Conservation (phyloP, 805 yeast genomes). For the Candida xiaguanensis region DNA sequence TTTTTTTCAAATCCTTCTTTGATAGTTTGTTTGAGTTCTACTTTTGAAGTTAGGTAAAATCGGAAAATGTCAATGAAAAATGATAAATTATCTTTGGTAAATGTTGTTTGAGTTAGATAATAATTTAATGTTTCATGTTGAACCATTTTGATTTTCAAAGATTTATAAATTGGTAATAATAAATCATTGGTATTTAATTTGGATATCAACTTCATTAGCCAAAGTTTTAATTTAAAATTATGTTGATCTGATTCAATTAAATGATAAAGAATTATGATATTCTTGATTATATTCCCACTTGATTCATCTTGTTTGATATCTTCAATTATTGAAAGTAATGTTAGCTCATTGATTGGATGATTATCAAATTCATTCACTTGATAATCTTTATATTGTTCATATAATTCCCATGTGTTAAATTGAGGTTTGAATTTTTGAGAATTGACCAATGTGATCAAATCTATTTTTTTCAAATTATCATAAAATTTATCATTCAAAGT, state of each 20-base stretch:
- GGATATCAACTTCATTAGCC: slow-evolving; percentile 66
- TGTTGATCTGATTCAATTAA: slow-evolving; percentile 56
- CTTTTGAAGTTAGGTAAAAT: slow-evolving; percentile 53
- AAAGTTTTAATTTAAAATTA: slow-evolving; percentile 67
- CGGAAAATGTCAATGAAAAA: slow-evolving; percentile 30
- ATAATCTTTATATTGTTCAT: slow-evolving; percentile 16
- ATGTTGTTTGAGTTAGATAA: slow-evolving; percentile 39
- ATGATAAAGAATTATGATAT: slow-evolving; percentile 55
- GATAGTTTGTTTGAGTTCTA: slow-evolving; percentile 48
- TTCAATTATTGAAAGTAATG: slow-evolving; percentile 48
- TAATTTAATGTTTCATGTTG: slow-evolving; percentile 71
- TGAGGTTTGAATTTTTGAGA: slow-evolving; percentile 40
- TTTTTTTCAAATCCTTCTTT: slow-evolving; percentile 53
- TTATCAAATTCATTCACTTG: slow-evolving; percentile 57
- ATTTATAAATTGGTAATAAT: slow-evolving; percentile 49
- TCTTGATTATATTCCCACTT: slow-evolving; percentile 24
- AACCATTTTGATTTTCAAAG: slow-evolving; percentile 63
- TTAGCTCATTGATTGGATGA: slow-evolving; percentile 63
- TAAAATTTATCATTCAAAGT: slow-evolving; percentile 12
- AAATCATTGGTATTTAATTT: slow-evolving; percentile 50
- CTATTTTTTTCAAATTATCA: slow-evolving; percentile 18
- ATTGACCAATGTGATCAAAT: slow-evolving; percentile 31
- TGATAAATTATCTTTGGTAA: slow-evolving; percentile 38
- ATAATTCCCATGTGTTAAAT: slow-evolving; percentile 16
- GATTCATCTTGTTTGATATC: slow-evolving; percentile 19